Percentiles rank a stretch among this genome's conserved stretches.
These are phyloP conservation scores for Acanthamoeba royreba DNA, from an alignment of 208 protist genomes.

Conservation along the genomic window DNA sequence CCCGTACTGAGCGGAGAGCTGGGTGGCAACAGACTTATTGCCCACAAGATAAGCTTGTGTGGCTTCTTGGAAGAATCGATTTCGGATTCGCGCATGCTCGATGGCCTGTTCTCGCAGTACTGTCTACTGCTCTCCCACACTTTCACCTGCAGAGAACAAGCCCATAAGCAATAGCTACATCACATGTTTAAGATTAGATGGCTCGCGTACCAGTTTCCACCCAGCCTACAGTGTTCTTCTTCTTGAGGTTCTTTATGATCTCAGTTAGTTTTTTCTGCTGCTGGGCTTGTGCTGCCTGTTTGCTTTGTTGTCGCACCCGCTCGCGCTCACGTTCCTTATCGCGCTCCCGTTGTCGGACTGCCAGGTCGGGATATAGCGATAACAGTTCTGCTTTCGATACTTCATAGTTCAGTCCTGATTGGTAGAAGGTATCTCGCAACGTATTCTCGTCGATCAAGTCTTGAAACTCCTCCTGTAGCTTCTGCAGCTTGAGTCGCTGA, in stretches of 20 bases:
- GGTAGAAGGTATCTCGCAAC: neutral
- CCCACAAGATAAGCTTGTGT: conserved; percentile 11
- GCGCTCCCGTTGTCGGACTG: neutral
- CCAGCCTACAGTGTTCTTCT: neutral
- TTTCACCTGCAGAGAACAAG: neutral
- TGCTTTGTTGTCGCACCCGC: neutral
- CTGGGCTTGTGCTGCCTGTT: neutral
- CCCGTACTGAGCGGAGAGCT: neutral
- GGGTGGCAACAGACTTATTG: neutral
- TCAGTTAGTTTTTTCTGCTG: neutral
- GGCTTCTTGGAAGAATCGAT: conserved; percentile 4
- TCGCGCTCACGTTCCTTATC: neutral
- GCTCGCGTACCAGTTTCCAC: conserved; percentile 25
- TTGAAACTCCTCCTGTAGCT: conserved; percentile 34
- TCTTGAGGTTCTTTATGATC: conserved; percentile 4
- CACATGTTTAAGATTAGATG: neutral
- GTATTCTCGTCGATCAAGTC: neutral
- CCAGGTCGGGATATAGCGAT: neutral
- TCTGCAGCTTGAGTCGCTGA: neutral
- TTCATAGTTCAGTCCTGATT: neutral
- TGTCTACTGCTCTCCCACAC: neutral
- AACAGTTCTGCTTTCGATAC: neutral
- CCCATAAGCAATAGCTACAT: neutral
- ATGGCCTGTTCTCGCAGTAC: neutral
- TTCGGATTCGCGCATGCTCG: neutral